Evolutionary conservation across 1,139 yeast species (phyloP), one percentile per base, ranked within the genome.

Genomic region (Debaryomyces robertsiae): DNA sequence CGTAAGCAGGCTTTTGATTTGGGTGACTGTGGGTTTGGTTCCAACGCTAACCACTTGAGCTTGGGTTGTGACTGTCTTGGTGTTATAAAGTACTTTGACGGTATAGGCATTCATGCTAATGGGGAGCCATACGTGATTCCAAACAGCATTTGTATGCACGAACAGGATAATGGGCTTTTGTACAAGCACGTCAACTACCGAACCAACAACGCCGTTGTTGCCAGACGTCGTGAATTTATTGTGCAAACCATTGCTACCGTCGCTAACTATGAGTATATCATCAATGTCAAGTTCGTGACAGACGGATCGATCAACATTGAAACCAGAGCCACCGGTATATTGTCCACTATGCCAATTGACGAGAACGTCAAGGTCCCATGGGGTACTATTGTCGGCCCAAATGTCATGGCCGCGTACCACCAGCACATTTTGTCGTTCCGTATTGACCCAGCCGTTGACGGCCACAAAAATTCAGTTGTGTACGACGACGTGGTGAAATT

Each of bases 31-130:
- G 96, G 95, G 18, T 89, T 88, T 52, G 96, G 96, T 61, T 77
- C 73, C 49, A 79, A 78, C 52, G 95, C 89, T 55, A 86, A 88
- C 69, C 78, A 78, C 46, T 77, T 88, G 58, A 73, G 69, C 42
- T 75, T 88, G 49, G 96, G 96, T 38, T 88, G 96, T 67, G 95
- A 88, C 69, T 88, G 96, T 73, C 76, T 88, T 44, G 96, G 96
- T 52, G 84, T 83, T 50, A 86, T 88, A 64, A 82, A 85, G 61
- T 88, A 88, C 69, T 65, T 87, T 58, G 91, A 86, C 58, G 84
- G 84, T 45, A 63, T 73, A 50, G 75, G 82, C 49, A 73, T 78
- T 46, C 75, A 81, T 55, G 72, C 77, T 35, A 68, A 72, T 41
- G 95, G 95, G 61, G 80, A 77, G 45, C 86, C 89, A 41, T 67